Base-by-base conservation (phyloP, 2,329 filamentous ascomycete genomes). In the Phaeosphaeria sp. region DNA sequence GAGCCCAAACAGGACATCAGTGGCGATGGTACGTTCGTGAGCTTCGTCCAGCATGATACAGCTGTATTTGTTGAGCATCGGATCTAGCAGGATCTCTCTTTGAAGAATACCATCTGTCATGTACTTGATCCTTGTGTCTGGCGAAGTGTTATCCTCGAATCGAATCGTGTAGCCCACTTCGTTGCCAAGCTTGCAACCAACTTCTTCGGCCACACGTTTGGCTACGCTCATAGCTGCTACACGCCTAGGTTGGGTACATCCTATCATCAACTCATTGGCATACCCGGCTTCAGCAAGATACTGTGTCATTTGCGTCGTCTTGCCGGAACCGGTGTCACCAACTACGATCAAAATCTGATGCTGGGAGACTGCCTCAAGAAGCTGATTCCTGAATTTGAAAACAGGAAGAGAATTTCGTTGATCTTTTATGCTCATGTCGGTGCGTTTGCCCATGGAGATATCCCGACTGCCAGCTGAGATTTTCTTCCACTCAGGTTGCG, bases 101-200 rank as follows among this genome's bases (percentile, higher is more conserved):
- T 98, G 84, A 71, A 99, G 88, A 90, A 99, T 98, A 87, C 96
- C 96, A 74, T 99, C 95, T 46, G 96, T 99, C 95, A 99, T 99
- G 83, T 99, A 99, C 83, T 99, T 99, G 75, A 99, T 87, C 60
- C 96, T 87, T 1, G 95, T 99, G 78, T 91, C 93, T 56, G 88
- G 87, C 50, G 90, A 87, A 0, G 95, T 98, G 81, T 89, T 91
- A 77, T 99, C 95, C 79, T 99, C 96, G 79, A 99, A 99, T 83
- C 95, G 92, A 77, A 99, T 98, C 78, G 92, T 98, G 82, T 98
- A 99, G 78, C 95, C 95, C 54, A 99, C 93, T 80, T 98, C 94
- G 66, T 97, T 89, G 58, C 95, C 95, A 23, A 99, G 85, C 58
- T 85, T 88, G 66, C 97, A 94, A 74, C 98, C 95, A 85, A 99